These are phyloP conservation scores for Magnolia changhungtana DNA, from an alignment of 164 flowering plant genomes.

Conservation along the genomic window DNA sequence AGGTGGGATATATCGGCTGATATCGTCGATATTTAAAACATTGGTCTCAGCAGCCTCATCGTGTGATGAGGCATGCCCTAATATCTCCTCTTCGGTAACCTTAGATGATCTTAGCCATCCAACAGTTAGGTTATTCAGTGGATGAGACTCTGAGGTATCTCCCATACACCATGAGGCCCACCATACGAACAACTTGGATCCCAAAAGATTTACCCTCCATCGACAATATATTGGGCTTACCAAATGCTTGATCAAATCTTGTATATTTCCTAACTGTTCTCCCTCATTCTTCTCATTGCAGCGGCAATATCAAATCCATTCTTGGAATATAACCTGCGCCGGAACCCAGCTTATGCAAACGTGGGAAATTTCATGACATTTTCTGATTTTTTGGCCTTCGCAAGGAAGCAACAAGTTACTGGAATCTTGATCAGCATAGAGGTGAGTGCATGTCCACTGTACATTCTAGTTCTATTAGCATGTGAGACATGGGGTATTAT, in stretches of 20 bases:
- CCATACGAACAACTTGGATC: no score
- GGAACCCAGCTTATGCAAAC: slow-evolving; percentile 34
- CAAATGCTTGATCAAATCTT: neutral
- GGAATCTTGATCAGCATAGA: slow-evolving; percentile 41
- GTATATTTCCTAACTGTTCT: neutral
- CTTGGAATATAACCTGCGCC: neutral
- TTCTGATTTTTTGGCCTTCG: slow-evolving; percentile 30
- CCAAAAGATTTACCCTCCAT: no score
- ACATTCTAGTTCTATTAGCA: neutral
- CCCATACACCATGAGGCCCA: no score
- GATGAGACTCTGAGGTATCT: no score
- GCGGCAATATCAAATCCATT: slow-evolving; percentile 33
- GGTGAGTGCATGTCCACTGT: slow-evolving; percentile 20
- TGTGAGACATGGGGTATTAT: no score
- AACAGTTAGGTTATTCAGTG: no score
- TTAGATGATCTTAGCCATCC: no score
- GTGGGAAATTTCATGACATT: slow-evolving; percentile 29
- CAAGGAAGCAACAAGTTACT: slow-evolving; percentile 23
- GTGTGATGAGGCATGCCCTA: no score
- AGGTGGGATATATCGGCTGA: no score
- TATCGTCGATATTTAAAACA: no score
- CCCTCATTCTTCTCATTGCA: slow-evolving; percentile 15
- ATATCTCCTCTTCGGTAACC: no score
- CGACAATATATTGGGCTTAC: neutral
- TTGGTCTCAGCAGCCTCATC: no score